A percentile compares a stretch with the other conserved stretches of the same genome.
Evolutionary conservation across 2,329 filamentous ascomycete species (phyloP).

Genomic region (Xylaria sp.): DNA sequence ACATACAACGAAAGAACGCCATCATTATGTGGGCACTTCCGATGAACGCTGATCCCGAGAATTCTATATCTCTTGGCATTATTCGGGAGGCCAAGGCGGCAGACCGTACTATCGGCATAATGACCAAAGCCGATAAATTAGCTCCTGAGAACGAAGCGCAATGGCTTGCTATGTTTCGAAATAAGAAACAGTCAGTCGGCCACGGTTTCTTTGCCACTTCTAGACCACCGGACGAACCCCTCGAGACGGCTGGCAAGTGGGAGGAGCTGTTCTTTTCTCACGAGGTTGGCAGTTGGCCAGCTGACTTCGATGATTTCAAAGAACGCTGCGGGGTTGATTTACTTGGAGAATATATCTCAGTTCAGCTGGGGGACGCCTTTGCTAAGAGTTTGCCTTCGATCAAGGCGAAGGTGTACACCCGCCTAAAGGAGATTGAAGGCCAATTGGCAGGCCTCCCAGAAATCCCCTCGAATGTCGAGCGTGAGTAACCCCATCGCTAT

Average conservation of each 20-base stretch:
- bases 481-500: slow-evolving; percentile 20
- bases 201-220: slow-evolving; percentile 85
- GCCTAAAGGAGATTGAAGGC: slow-evolving; percentile 62
- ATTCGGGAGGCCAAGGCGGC: slow-evolving; percentile 68
- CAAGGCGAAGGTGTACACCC: slow-evolving; percentile 61
- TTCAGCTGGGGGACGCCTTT: slow-evolving; percentile 64
- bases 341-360: slow-evolving; percentile 63
- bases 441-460: slow-evolving; percentile 71
- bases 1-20: slow-evolving; percentile 74
- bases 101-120: slow-evolving; percentile 73
- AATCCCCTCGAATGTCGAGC: slow-evolving; percentile 73
- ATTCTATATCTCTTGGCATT: slow-evolving; percentile 74
- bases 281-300: slow-evolving; percentile 57
- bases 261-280: slow-evolving; percentile 64
- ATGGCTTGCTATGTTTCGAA: slow-evolving; percentile 72
- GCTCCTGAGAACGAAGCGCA: slow-evolving; percentile 61
- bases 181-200: slow-evolving; percentile 69
- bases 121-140: slow-evolving; percentile 86
- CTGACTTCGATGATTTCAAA: slow-evolving; percentile 58
- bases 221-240: slow-evolving; percentile 65
- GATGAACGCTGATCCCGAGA: slow-evolving; percentile 82
- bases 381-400: slow-evolving; percentile 64
- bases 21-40: slow-evolving; percentile 81
- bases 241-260: slow-evolving; percentile 63
- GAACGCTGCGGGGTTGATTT: slow-evolving; percentile 64